Evolutionary conservation across 1,139 yeast genomes (phyloP), one percentile per base, ranked within the genome.

Genomic region (Barnettozyma hawaiiensis): DNA sequence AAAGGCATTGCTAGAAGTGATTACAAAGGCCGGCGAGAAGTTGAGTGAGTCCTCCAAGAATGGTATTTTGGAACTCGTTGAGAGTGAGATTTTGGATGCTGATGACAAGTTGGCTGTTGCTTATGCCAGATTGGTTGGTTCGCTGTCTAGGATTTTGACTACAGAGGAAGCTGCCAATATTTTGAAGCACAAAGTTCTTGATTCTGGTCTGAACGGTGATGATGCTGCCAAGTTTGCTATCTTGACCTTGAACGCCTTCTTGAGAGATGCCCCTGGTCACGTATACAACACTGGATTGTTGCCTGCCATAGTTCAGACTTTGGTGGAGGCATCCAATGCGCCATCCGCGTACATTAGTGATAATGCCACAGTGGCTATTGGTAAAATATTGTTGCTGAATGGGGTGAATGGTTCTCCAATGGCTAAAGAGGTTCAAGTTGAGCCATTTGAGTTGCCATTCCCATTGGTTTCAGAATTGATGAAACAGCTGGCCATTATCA

Each of bases 1-100:
- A 55, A 80, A 80, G 58, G 97, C 96, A 1, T 69, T 92, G 59
- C 69, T 85, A 43, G 96, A 86, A 59, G 94, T 92, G 44, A 87
- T 89, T 35, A 69, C 75, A 38, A 82, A 78, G 55, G 90, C 94
- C 12, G 97, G 97, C 38, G 64, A 70, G 40, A 81, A 81, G 60
- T 73, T 92, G 72, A 80, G 80, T 54, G 92, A 85, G 52, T 65
- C 75, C 3, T 84, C 95, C 11, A 85, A 86, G 61, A 66, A 71
- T 18, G 69, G 80, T 28, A 78, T 90, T 40, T 71, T 87, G 66
- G 70, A 78, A n/a, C 71, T 90, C 46, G 84, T 89, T 42, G 94
- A 85, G 59, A 81, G 79, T 41, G 90, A 83, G 54, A 76, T 82
- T 54, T 56, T 66, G 19, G 75, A 70, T 12, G 75, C 73, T 42